Evolutionary conservation across 768 basidiomycete genomes (phyloP).

Genomic region (Suillus paluster): DNA sequence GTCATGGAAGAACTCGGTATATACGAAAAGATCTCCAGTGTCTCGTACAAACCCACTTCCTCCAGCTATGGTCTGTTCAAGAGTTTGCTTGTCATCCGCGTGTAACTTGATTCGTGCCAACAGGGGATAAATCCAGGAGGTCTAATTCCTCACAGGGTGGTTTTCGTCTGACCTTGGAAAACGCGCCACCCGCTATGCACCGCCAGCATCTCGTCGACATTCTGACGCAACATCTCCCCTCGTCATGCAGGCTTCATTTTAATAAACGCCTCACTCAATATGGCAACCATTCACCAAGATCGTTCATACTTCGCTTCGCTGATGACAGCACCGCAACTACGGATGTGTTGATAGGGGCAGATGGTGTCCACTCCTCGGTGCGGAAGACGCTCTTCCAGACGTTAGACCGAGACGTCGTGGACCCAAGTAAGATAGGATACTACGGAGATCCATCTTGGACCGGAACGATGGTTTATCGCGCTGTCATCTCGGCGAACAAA

Average conservation of each 20-base stretch:
- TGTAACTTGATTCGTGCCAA: neutral
- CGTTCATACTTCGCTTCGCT: constrained; percentile 26
- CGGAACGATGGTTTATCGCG: constrained; percentile 43
- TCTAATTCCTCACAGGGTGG: constrained; percentile 8
- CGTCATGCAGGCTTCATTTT: constrained; percentile 23
- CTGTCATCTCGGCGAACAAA: constrained; percentile 34
- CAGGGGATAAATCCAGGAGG: constrained; percentile 6
- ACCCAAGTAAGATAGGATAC: constrained; percentile 9
- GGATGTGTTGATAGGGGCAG: constrained; percentile 46
- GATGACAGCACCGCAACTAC: constrained; percentile 40
- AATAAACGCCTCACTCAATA: constrained; percentile 37
- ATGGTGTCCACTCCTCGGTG: constrained; percentile 37
- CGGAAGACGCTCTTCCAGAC: constrained; percentile 19
- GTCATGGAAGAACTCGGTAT: constrained; percentile 47
- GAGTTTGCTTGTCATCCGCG: neutral
- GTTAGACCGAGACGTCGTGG: constrained; percentile 26
- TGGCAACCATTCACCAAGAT: constrained; percentile 5
- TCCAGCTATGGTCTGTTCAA: constrained; percentile 6
- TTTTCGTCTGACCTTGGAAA: neutral
- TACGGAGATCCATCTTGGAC: constrained; percentile 39
- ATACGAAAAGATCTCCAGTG: constrained; percentile 19
- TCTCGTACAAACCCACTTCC: constrained; percentile 19
- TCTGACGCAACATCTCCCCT: constrained; percentile 26
- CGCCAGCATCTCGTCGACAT: constrained; percentile 31
- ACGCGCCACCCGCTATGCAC: constrained; percentile 18